Evolutionary conservation across 2,329 filamentous ascomycete species (phyloP), one percentile per base, ranked within the genome.

Genomic region (Cryphonectria nitschkei): DNA sequence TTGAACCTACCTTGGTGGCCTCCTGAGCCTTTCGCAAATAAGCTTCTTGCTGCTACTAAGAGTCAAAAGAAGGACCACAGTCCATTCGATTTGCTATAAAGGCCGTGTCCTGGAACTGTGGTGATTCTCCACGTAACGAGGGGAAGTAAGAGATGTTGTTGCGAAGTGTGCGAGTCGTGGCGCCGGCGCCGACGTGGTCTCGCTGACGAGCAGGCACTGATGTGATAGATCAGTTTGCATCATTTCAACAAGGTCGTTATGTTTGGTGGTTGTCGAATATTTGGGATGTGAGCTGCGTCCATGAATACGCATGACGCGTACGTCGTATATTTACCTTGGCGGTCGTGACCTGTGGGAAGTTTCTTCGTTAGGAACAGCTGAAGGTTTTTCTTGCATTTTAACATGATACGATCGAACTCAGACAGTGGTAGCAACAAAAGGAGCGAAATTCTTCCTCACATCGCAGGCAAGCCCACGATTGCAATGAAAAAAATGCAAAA

Each of bases 401-500:
- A 13, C 22, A 29, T 56, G 4, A 3, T 13, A 56, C 26, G 32
- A 19, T 58, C 54, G 16, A 58, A 14, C 1, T 58, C 13, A 34
- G 14, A 16, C 13, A 58, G 3, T 34, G 29, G 26, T 14, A 58
- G 29, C 2, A 16, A 19, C 1, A 34, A 32, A 32, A 0, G 2
- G 14, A 9, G 29, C 26, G 2, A 2, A 41, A 7, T 69, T 77
- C 86, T 89, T 90, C 88, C 84, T 88, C 86, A 84, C 85, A 77
- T 75, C 80, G 78, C 79, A 81, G 82, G 82, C 75, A 82, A 82
- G 84, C 86, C 84, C 83, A 77, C 78, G 78, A 76, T 74, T 75
- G 82, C 83, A 88, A 90, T 86, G 87, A 89, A 89, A 87, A 87
- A 50, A 80, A 79, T 26, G 26, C 81, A 76, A 32, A 34, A 70